Conservation (phyloP, 1,284 basidiomycete genomes). For the Apiotrichum siamense region DNA sequence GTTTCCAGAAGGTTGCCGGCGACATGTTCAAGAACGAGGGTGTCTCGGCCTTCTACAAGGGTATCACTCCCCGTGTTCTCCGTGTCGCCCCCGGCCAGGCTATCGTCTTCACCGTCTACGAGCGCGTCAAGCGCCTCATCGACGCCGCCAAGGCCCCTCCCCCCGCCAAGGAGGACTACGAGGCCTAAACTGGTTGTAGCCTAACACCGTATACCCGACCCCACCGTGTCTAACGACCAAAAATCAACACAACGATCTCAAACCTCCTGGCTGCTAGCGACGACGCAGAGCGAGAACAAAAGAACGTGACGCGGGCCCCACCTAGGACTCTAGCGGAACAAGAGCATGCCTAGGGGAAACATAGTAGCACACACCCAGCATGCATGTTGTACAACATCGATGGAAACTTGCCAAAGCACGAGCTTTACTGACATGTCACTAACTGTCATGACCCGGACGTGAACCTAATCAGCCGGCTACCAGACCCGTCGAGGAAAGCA, state of each 20-base stretch:
- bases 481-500: too few species aligned
- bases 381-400: slow-evolving; percentile 22
- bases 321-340: neutral
- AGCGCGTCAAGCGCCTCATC: slow-evolving; percentile 67
- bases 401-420: neutral
- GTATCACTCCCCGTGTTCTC: slow-evolving; percentile 92
- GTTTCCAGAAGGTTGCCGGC: slow-evolving; percentile 70
- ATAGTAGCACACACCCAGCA: slow-evolving; percentile 13
- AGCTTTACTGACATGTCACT: neutral
- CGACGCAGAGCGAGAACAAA: neutral
- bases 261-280: neutral
- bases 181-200: slow-evolving; percentile 9
- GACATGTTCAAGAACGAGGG: slow-evolving; percentile 96
- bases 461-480: too few species aligned
- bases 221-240: too few species aligned
- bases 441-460: too few species aligned
- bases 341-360: slow-evolving; percentile 1
- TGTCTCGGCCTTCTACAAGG: slow-evolving; percentile 84
- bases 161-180: slow-evolving; percentile 27
- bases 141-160: slow-evolving; percentile 59
- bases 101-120: slow-evolving; percentile 60
- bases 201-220: neutral
- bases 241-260: slow-evolving; percentile 1
- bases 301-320: neutral
- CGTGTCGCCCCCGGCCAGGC: slow-evolving; percentile 85